Base-by-base conservation (phyloP, 768 basidiomycete genomes). In the Lentinula edodes region DNA sequence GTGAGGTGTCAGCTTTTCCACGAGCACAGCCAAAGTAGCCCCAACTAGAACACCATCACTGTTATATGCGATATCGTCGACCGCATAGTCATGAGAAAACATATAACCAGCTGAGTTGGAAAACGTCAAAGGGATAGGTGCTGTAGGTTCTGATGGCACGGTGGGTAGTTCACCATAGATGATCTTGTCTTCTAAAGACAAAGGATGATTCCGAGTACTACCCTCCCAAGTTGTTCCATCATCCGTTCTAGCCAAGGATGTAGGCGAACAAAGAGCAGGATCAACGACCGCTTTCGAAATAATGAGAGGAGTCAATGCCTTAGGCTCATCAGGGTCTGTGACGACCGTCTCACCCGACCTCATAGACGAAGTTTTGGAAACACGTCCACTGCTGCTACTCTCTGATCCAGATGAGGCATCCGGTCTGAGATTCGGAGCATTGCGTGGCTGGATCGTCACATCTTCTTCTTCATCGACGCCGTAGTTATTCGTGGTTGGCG, bases 1-100 rank as follows among this genome's bases (percentile, higher is more conserved):
- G 69, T 97, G 93, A 5, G 95, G 94, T 18, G 96, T 96, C 88
- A 98, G 90, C 76, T 93, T 95, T 76, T 96, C 95, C n/a, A 98
- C 89, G 46, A 99, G 78, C 1, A 89, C 95, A 16, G 82, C 81
- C 63, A 99, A 78, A 4, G 93, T 94, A 2, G 94, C 97, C 23
- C 94, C 95, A 9, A 95, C 90, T 18, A 98, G 85, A 64, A 86
- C 84, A 2, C 95, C 95, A 12, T 98, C 95, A 50, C 82, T 81
- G 71, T 95, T 97, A 78, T 93, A 95, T 4, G 89, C 85, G 53
- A 96, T 90, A 68, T 99, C 95, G 39, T 89, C 85, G 5, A 85
- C 75, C 12, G 86, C 80, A 72, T 95, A 91, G 66, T 97, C 94
- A 70, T 91, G 85, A n/a, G 83, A 78, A 64, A 83, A 74, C 71